These are phyloP conservation scores for Aspergillus fumigatiaffinis DNA, from an alignment of 2,329 filamentous ascomycete genomes.

Conservation along the genomic window DNA sequence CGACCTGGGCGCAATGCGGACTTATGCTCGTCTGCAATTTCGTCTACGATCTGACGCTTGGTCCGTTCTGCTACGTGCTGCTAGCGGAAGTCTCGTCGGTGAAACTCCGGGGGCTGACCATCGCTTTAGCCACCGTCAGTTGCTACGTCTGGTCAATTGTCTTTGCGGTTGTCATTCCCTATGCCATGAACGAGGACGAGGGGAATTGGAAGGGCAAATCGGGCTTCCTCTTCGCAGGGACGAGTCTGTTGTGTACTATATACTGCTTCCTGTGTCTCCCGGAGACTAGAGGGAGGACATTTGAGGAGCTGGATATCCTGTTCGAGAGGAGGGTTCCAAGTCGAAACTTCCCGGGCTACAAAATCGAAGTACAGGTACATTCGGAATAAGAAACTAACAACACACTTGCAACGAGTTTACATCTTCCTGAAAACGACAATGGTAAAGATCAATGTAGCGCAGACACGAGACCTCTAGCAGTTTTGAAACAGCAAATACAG, in stretches of 20 bases:
- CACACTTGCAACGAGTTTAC: neutral
- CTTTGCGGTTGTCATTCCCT: constrained; percentile 31
- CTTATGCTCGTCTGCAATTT: constrained; percentile 38
- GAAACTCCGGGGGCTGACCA: constrained; percentile 51
- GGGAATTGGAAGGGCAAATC: constrained; percentile 29
- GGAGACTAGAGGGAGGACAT: constrained; percentile 28
- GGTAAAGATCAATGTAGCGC: neutral
- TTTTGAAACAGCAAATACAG: neutral
- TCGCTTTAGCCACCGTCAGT: constrained; percentile 27
- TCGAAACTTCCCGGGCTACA: constrained; percentile 16
- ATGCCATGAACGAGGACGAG: constrained; percentile 30
- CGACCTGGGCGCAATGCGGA: constrained; percentile 40
- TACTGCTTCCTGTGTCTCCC: constrained; percentile 33
- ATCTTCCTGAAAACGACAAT: neutral
- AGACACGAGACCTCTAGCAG: neutral
- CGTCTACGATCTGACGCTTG: constrained; percentile 51
- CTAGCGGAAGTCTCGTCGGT: constrained; percentile 51
- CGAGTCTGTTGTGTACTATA: constrained; percentile 17
- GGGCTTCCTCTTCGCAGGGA: constrained; percentile 29
- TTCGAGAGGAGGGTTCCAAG: constrained; percentile 23
- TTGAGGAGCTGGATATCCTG: constrained; percentile 29
- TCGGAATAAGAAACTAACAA: neutral
- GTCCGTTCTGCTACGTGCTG: constrained; percentile 51
- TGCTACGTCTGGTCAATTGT: constrained; percentile 26
- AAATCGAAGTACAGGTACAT: neutral